Percentiles rank a stretch among this genome's conserved stretches.
Evolutionary conservation across 225 moss, liverwort and hornwort genomes (phyloP).

Genomic region (Polytrichum formosum): DNA sequence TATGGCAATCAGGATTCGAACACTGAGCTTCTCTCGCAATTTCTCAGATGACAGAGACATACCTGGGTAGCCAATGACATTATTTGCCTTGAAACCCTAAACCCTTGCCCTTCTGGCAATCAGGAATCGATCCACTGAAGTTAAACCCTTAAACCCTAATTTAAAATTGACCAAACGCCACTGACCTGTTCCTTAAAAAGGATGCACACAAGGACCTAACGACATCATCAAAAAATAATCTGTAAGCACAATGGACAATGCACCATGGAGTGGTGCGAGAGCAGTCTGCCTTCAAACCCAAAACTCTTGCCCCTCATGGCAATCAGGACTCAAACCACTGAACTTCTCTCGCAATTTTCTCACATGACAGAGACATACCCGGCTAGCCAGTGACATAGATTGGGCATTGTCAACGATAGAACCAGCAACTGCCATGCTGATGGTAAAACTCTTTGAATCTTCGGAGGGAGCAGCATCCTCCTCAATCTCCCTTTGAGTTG

Average conservation of each 20-base stretch:
- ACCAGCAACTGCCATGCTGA: constrained; percentile 94
- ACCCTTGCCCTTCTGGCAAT: neutral
- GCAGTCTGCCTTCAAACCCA: no score
- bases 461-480: constrained; percentile 23
- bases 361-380: constrained; percentile 32
- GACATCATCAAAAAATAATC: no score
- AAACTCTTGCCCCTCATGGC: no score
- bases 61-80: constrained; percentile 66
- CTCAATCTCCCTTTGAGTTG: constrained; percentile 2
- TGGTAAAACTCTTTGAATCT: constrained; percentile 37
- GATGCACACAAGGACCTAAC: no score
- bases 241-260: no score
- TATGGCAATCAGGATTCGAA: neutral
- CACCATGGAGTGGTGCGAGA: no score
- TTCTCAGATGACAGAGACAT: constrained; percentile 8
- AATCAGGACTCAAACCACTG: neutral
- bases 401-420: constrained; percentile 78
- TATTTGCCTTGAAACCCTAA: constrained; percentile 16
- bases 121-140: neutral
- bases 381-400: constrained; percentile 60
- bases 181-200: no score
- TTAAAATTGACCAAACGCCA: no score
- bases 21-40: neutral
- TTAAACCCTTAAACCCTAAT: constrained; percentile 6
- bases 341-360: neutral